Conservation (phyloP, 2,329 filamentous ascomycete species). For the Davidsoniella virescens region DNA sequence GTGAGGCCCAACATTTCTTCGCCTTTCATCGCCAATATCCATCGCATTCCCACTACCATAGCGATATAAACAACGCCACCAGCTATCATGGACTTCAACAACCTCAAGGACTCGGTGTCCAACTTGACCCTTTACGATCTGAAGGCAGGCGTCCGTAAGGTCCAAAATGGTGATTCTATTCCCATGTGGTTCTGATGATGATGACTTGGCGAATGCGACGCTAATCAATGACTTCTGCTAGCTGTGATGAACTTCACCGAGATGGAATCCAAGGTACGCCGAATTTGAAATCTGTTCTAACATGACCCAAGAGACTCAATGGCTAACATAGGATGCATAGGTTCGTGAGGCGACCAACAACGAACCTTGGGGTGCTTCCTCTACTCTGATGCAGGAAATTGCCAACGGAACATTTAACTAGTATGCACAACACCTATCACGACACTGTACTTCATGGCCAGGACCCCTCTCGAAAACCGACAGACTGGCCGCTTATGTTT, state of each 20-base stretch:
- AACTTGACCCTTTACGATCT: conserved; percentile 89
- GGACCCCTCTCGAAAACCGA: neutral
- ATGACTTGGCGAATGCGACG: conserved; percentile 2
- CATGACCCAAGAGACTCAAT: neutral
- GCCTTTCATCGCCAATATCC: too few species aligned
- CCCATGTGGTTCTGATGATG: neutral
- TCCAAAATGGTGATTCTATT: conserved; percentile 68
- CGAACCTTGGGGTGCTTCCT: conserved; percentile 85
- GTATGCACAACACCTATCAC: conserved; percentile 34
- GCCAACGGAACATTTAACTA: conserved; percentile 97
- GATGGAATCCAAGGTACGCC: conserved; percentile 55
- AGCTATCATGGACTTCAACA: conserved; percentile 66
- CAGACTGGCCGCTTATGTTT: too few species aligned
- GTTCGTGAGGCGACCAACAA: conserved; percentile 98
- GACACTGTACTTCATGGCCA: neutral
- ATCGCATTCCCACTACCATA: too few species aligned
- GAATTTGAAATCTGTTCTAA: neutral
- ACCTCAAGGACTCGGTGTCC: conserved; percentile 70
- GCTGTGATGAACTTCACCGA: conserved; percentile 98
- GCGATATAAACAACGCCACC: conserved; percentile 11
- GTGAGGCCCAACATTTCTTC: too few species aligned
- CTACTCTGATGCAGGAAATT: conserved; percentile 89
- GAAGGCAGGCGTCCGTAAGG: conserved; percentile 87
- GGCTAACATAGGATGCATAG: conserved; percentile 25
- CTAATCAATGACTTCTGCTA: conserved; percentile 25